A percentile compares a stretch with the other conserved stretches of the same genome.
These are phyloP conservation scores for Solanum infundibuliforme DNA, from an alignment of 257 asterid genomes.

Conservation along the genomic window DNA sequence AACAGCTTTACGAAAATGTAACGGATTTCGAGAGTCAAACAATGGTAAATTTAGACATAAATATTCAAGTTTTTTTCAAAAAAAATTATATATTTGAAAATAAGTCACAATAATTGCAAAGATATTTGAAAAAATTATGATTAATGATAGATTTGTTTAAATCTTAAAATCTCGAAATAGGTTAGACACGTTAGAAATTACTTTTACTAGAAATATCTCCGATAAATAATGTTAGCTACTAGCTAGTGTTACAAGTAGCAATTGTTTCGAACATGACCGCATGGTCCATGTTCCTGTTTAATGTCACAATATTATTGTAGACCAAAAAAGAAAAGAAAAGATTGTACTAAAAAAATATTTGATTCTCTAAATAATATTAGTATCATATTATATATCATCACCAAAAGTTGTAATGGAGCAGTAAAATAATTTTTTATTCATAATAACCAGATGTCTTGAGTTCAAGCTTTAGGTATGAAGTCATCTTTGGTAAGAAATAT, in stretches of 20 bases:
- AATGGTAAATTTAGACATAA: no score
- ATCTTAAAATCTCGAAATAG: no score
- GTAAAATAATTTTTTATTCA: background rate
- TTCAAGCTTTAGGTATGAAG: background rate
- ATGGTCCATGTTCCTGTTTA: background rate
- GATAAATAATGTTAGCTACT: no score
- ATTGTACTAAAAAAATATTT: background rate
- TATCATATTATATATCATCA: background rate
- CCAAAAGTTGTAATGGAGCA: no score
- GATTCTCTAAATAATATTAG: background rate
- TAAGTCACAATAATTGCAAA: no score
- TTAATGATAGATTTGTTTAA: no score
- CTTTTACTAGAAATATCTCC: background rate
- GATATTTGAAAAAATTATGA: no score
- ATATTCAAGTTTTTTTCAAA: no score
- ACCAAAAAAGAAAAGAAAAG: background rate
- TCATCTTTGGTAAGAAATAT: background rate
- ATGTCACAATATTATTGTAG: no score
- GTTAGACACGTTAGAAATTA: background rate
- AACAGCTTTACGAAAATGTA: background rate
- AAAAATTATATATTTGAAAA: no score
- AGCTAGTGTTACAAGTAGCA: background rate
- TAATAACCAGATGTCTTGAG: background rate
- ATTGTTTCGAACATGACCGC: background rate
- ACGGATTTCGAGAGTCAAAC: no score